Base-by-base conservation (phyloP, 2,329 filamentous ascomycete species). In the Pseudofabraea citricarpa region DNA sequence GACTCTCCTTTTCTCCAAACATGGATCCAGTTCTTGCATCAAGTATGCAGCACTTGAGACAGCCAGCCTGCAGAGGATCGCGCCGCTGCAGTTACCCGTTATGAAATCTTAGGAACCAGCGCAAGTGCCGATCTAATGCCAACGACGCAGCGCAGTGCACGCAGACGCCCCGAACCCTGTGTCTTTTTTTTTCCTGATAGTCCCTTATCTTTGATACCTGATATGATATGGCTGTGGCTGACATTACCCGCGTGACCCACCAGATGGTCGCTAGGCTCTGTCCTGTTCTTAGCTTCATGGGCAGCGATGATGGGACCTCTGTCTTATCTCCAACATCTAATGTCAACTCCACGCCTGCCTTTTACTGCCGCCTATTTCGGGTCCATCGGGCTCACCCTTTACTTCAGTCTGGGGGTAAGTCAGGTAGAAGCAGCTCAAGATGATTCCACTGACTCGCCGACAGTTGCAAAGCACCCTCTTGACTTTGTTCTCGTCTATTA, bases 291-390 rank as follows among this genome's bases (percentile, higher is more conserved):
- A 57, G 79, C 81, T 56, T 95, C 90, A 56, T 98, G 93, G 77
- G 90, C 89, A 20, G 88, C 91, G 54, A 79, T 97, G 69, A 95
- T 96, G 87, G 93, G 93, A 43, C 90, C 88, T 26, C 74, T 83
- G 69, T 75, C 81, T 55, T 98, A 97, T 65, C 65, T 83, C 48
- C 82, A 83, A 58, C 93, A 98, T 68, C 77, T 97, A 52, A 70
- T 90, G 44, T 97, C 91, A 44, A 80, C 84, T 42, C 77, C 89
- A 57, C 81, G 93, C 56, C 71, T 97, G 49, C 93, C 93, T 3
- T 97, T 97, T 63, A 96, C 91, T 22, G 86, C 85, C 35, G 87
- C 89, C 48, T 97, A 97, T 72, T 95, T 97, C 71, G 90, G 90
- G 40, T 93, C 89, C 50, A 95, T 97, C 59, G 78, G 73, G 36